Evolutionary conservation across 805 yeast genomes (phyloP).

Genomic region (Ogataea pilisensis): DNA sequence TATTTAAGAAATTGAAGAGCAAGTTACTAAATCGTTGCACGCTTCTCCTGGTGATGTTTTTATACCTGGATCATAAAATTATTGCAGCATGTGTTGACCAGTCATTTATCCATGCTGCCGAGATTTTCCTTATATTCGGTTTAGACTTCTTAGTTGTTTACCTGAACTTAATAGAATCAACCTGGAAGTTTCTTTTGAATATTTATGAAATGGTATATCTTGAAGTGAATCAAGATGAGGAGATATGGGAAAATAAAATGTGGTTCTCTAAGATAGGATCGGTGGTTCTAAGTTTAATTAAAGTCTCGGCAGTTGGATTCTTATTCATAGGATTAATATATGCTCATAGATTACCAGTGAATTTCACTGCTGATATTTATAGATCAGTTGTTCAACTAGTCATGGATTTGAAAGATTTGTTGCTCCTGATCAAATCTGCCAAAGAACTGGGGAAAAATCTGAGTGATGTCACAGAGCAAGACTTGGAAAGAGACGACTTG

Average conservation of each 20-base stretch:
- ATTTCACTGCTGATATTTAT: constrained; percentile 29
- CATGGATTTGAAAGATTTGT: constrained; percentile 35
- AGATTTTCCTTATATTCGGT: constrained; percentile 62
- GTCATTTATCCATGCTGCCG: constrained; percentile 48
- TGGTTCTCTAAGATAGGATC: constrained; percentile 56
- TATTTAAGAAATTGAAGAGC: constrained; percentile 6
- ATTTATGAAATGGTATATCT: constrained; percentile 53
- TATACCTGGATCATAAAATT: constrained; percentile 47
- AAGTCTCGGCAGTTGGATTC: constrained; percentile 42
- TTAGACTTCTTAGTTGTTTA: constrained; percentile 69
- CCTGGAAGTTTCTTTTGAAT: constrained; percentile 46
- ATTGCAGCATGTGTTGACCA: constrained; percentile 55
- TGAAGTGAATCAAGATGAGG: constrained; percentile 42
- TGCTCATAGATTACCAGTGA: constrained; percentile 29
- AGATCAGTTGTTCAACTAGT: constrained; percentile 23
- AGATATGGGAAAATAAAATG: constrained; percentile 72
- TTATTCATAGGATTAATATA: constrained; percentile 43
- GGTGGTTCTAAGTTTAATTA: constrained; percentile 44
- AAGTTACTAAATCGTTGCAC: constrained; percentile 38
- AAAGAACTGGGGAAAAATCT: constrained; percentile 62
- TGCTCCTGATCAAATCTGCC: constrained; percentile 41
- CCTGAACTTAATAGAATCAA: constrained; percentile 45
- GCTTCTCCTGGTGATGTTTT: constrained; percentile 41
- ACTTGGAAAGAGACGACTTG: constrained; percentile 57
- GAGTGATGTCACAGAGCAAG: constrained; percentile 56